These are phyloP conservation scores for Forsythia viridissima DNA, from an alignment of 257 asterid species.

Conservation along the genomic window DNA sequence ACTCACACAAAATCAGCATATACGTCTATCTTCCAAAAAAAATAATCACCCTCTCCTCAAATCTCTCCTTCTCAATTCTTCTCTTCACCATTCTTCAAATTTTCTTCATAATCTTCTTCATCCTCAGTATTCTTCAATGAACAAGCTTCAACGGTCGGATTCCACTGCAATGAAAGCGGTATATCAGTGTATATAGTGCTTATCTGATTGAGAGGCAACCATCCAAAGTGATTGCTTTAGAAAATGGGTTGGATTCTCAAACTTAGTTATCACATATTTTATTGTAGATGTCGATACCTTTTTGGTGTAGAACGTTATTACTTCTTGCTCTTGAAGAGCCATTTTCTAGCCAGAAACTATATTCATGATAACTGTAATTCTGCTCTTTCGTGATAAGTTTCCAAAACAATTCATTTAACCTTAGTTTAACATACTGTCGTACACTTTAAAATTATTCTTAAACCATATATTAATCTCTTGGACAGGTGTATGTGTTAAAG, in stretches of 20 bases:
- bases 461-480: slow-evolving; percentile 23
- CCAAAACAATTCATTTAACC: neutral
- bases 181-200: too few species aligned
- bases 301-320: neutral
- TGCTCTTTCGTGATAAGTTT: too few species aligned
- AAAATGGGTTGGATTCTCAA: neutral
- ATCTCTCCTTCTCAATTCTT: too few species aligned
- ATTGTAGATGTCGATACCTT: neutral
- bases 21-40: too few species aligned
- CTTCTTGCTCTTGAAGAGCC: neutral
- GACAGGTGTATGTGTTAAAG: slow-evolving; percentile 68
- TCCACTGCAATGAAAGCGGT: too few species aligned
- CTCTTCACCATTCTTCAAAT: too few species aligned
- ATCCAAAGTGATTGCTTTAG: neutral
- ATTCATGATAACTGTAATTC: too few species aligned
- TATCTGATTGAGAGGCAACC: neutral
- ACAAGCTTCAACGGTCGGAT: too few species aligned
- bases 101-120: too few species aligned
- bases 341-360: neutral
- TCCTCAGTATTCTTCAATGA: too few species aligned
- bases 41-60: too few species aligned
- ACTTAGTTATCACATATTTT: neutral
- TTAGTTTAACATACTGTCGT: neutral
- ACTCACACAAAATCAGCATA: too few species aligned
- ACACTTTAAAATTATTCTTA: slow-evolving; percentile 4